Conservation (phyloP, 2,329 filamentous ascomycete genomes). For the Bisporella sp. region DNA sequence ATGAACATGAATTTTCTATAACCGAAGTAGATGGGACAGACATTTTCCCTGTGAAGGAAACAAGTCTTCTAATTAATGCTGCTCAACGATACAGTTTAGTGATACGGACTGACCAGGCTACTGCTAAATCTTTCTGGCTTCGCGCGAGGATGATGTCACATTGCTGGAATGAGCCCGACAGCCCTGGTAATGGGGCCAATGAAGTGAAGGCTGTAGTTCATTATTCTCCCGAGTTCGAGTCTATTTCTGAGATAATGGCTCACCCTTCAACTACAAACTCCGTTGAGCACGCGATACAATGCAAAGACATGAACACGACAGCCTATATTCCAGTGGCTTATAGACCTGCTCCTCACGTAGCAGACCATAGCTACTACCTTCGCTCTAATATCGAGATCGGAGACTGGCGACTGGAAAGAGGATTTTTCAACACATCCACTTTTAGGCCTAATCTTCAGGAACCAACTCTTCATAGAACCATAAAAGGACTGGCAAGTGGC, state of each 20-base stretch:
- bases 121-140: slow-evolving; percentile 52
- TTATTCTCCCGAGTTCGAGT: slow-evolving; percentile 28
- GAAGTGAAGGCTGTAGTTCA: slow-evolving; percentile 43
- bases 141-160: slow-evolving; percentile 54
- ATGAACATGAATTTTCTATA: slow-evolving; percentile 57
- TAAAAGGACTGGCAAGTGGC: slow-evolving; percentile 34
- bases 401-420: slow-evolving; percentile 48
- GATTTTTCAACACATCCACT: slow-evolving; percentile 50
- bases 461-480: slow-evolving; percentile 43
- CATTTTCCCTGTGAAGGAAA: slow-evolving; percentile 50
- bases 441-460: slow-evolving; percentile 40
- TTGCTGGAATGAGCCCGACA: slow-evolving; percentile 48
- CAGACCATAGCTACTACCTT: slow-evolving; percentile 46
- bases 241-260: slow-evolving; percentile 3
- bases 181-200: slow-evolving; percentile 34
- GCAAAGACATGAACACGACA: slow-evolving; percentile 31
- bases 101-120: slow-evolving; percentile 51
- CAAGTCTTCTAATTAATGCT: slow-evolving; percentile 58
- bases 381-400: slow-evolving; percentile 54
- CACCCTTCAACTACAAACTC: slow-evolving; percentile 33
- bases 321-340: slow-evolving; percentile 37
- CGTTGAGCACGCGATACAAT: slow-evolving; percentile 29
- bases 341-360: slow-evolving; percentile 36
- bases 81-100: slow-evolving; percentile 67
- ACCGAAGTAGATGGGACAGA: slow-evolving; percentile 66